These are phyloP conservation scores for Grosmannia penicillata DNA, from an alignment of 2,329 filamentous ascomycete genomes.

Conservation along the genomic window DNA sequence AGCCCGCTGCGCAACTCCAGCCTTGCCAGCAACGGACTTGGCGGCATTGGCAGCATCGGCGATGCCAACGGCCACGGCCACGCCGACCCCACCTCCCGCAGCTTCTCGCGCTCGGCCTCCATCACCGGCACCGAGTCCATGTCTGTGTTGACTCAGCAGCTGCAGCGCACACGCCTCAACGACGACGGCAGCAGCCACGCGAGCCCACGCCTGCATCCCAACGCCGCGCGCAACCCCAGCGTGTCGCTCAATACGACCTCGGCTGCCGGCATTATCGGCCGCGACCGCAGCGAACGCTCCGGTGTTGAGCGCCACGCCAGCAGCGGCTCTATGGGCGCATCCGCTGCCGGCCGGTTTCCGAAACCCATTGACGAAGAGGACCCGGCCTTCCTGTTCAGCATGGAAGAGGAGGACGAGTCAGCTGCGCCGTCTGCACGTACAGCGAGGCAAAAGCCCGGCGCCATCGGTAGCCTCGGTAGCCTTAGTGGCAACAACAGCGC, in stretches of 20 bases:
- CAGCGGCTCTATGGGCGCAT: conserved; percentile 41
- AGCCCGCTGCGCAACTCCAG: conserved; percentile 50
- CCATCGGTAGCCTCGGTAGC: conserved; percentile 2
- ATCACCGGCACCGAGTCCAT: conserved; percentile 34
- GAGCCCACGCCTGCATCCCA: conserved; percentile 37
- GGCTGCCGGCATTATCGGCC: conserved; percentile 17
- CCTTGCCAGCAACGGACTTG: conserved; percentile 29
- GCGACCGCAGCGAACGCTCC: conserved; percentile 22
- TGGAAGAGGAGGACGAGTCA: conserved; percentile 50
- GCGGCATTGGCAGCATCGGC: conserved; percentile 14
- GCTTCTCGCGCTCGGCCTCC: conserved; percentile 6
- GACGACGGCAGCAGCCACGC: conserved; percentile 27
- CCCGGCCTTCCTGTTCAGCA: conserved; percentile 47
- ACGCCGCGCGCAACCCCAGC: conserved; percentile 26
- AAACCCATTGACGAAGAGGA: conserved; percentile 53
- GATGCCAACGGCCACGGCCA: conserved; percentile 10
- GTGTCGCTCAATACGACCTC: conserved; percentile 13
- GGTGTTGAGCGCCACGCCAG: conserved; percentile 43
- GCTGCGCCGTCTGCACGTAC: conserved; percentile 17
- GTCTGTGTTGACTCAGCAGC: conserved; percentile 45
- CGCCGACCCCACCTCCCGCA: background rate
- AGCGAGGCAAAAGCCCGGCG: conserved; percentile 2
- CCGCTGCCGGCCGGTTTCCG: conserved; percentile 40
- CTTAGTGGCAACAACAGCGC: conserved; percentile 8
- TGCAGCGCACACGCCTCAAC: conserved; percentile 42